Conservation (phyloP, 192 early-diverging fungal species). For the Mortierella hygrophila region DNA sequence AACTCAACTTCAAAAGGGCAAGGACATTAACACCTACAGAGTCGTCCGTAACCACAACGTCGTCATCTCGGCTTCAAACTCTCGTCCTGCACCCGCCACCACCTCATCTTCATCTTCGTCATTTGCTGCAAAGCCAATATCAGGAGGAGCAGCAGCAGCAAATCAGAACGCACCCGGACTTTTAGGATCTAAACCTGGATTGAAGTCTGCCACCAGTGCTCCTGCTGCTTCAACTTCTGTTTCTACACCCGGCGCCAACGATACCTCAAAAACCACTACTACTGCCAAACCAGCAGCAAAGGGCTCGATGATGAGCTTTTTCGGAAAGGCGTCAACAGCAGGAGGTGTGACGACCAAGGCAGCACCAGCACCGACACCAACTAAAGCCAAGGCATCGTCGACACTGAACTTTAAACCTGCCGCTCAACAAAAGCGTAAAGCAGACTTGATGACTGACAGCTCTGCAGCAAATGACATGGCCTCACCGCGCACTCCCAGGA, state of each 20-base stretch:
- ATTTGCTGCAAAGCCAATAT: neutral
- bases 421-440: conserved; percentile 37
- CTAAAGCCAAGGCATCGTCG: neutral
- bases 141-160: neutral
- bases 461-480: neutral
- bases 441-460: conserved; percentile 18
- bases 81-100: neutral
- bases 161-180: neutral
- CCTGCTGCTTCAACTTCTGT: neutral
- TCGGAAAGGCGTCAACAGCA: conserved; percentile 34
- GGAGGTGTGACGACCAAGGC: neutral
- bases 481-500: neutral
- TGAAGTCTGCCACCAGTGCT: neutral
- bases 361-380: neutral
- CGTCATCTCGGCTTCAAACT: conserved; percentile 20
- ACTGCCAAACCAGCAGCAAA: conserved; percentile 11
- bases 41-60: conserved; percentile 22
- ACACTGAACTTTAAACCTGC: conserved; percentile 22
- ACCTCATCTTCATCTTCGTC: neutral
- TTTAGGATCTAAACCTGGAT: neutral
- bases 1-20: conserved; percentile 37
- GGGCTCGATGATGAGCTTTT: conserved; percentile 38
- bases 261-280: conserved; percentile 20
- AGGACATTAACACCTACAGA: conserved; percentile 41
- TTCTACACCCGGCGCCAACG: neutral